Evolutionary conservation across 2,329 filamentous ascomycete species (phyloP), one percentile per base, ranked within the genome.

Genomic region (Diplodia seriata): DNA sequence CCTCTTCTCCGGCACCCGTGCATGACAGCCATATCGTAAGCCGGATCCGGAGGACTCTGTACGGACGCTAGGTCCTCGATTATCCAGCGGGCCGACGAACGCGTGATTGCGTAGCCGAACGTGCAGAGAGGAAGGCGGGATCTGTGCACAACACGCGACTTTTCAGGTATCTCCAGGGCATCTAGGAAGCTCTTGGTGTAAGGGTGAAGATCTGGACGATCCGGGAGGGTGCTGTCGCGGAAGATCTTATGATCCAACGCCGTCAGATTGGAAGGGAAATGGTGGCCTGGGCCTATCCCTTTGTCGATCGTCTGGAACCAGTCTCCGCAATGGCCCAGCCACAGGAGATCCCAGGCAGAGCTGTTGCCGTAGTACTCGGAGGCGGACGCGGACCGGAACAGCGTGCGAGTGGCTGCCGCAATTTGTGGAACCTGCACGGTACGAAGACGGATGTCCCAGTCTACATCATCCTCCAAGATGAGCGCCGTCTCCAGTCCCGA

Each of bases 391-490:
- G 68, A 53, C 33, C 57, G 62, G 55, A 81, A 69, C 38, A 82
- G 69, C 20, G 75, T 74, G 56, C 80, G 79, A 15, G 76, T 74
- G 18, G 79, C 79, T 49, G 74, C 77, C 61, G 80, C 80, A 5
- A 78, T 77, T 4, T 77, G 73, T 4, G 80, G 80, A 6, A 81
- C 74, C 68, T 82, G 80, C n/a, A 74, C 67, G 65, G 77, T 81
- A 62, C 81, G 80, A 12, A 82, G 75, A 56, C 77, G 80, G 38
- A 82, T 77, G 69, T 82, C 80, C 78, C 79, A 82, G 69, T 82
- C 80, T 23, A 82, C 80, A 68, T 82, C 81, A 71, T 82, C 81
- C 74, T 82, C 81, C 47, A 82, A 74, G 31, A 82, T 79, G 23
- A 82, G 74, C 2, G 77, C 79, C 1, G 80, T 81, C 67, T 81